Evolutionary conservation across 768 basidiomycete genomes (phyloP).

Genomic region (Lentinula detonsa): DNA sequence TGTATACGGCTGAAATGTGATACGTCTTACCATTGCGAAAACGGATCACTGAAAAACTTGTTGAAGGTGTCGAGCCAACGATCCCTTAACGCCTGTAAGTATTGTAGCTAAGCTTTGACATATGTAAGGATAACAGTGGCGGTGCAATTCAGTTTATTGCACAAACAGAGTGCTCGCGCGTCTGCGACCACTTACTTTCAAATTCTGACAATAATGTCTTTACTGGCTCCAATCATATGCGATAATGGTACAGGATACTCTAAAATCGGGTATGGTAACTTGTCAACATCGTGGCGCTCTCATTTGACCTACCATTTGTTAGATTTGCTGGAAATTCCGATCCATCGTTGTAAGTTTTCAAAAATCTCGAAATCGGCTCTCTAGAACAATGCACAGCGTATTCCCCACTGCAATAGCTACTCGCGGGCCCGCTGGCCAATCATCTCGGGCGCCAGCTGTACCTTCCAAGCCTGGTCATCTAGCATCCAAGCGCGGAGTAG

Average conservation of each 20-base stretch:
- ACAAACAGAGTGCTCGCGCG: neutral
- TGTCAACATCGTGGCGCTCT: neutral
- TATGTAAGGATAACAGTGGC: neutral
- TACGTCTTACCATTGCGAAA: neutral
- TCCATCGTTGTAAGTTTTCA: conserved; percentile 81
- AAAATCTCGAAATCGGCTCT: neutral
- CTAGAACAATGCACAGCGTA: conserved; percentile 45
- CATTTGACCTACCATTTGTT: neutral
- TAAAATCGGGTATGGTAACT: conserved; percentile 81
- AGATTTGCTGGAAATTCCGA: conserved; percentile 99
- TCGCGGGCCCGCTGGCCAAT: conserved; percentile 59
- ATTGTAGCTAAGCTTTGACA: too few relatives aligned
- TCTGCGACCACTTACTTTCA: neutral
- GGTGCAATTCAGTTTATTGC: neutral
- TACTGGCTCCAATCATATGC: conserved; percentile 91
- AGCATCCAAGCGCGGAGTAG: conserved; percentile 94
- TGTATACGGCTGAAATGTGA: too few relatives aligned
- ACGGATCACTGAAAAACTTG: neutral
- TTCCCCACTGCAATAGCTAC: conserved; percentile 98
- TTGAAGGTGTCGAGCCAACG: neutral
- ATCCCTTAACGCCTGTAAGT: too few relatives aligned
- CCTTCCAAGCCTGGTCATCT: conserved; percentile 86
- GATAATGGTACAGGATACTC: conserved; percentile 98
- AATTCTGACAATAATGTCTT: conserved; percentile 49
- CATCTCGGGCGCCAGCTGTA: conserved; percentile 68